phyloP scores from a whole-genome alignment of 768 basidiomycete genomes.

The Chalciporus piperatus region DNA sequence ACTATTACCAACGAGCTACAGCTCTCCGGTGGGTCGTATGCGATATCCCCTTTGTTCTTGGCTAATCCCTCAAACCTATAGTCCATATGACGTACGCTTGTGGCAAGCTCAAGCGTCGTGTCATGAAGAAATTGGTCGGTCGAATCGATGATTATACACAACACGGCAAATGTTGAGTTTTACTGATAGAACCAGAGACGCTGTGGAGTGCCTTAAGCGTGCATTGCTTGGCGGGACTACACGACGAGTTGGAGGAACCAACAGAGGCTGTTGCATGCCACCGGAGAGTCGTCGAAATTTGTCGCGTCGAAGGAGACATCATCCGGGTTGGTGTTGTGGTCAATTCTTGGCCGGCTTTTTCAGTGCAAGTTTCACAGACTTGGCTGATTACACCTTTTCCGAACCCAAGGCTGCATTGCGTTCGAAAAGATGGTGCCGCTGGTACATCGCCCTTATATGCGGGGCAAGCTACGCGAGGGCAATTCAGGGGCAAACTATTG shows the following conservation, averaged over 20 bases:
- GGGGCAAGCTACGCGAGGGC: no score
- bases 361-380: no score
- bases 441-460: no score
- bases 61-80: conserved; percentile 27
- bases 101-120: conserved; percentile 95
- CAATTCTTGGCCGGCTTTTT: no score
- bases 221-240: conserved; percentile 79
- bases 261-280: conserved; percentile 76
- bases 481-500: not conserved
- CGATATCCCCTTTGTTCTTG: not conserved
- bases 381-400: no score
- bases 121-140: conserved; percentile 91
- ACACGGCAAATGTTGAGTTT: conserved; percentile 4
- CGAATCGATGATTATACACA: not conserved
- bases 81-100: conserved; percentile 93
- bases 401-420: no score
- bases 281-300: conserved; percentile 74
- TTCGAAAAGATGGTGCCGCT: no score
- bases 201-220: conserved; percentile 87
- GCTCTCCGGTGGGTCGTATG: conserved; percentile 66
- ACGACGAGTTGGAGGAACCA: conserved; percentile 63
- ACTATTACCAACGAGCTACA: conserved; percentile 96
- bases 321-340: no score
- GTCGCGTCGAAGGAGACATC: conserved; percentile 45
- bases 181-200: conserved; percentile 73